phyloP scores from a whole-genome alignment of 2,329 filamentous ascomycete genomes.

The Colletotrichum incanum region DNA sequence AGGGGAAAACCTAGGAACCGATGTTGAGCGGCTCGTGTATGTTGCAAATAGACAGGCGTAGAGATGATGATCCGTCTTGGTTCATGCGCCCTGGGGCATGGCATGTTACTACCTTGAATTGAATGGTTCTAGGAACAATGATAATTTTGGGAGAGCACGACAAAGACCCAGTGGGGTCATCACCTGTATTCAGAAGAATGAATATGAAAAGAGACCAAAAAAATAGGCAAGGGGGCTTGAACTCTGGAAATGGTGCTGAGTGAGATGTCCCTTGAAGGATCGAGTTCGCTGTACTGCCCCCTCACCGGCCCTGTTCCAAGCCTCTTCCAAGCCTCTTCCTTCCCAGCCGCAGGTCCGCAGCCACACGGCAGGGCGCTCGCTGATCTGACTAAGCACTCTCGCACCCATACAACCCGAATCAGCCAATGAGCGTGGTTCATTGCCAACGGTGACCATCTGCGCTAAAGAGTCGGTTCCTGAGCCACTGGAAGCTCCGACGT shows the following conservation, averaged over 20 bases:
- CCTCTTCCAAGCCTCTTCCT: conserved; percentile 25
- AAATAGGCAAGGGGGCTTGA: neutral
- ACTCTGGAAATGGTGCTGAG: conserved; percentile 17
- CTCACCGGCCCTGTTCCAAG: neutral
- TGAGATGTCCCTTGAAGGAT: conserved; percentile 25
- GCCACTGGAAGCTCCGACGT: conserved; percentile 28
- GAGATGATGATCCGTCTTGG: conserved; percentile 35
- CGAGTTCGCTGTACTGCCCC: conserved; percentile 29
- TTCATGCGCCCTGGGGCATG: conserved; percentile 32
- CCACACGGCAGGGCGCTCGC: neutral
- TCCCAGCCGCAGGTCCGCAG: conserved; percentile 11
- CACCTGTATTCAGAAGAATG: neutral
- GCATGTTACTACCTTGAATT: conserved; percentile 7
- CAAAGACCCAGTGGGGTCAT: conserved; percentile 23
- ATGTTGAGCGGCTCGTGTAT: conserved; percentile 26
- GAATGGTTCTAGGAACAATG: neutral
- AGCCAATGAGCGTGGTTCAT: conserved; percentile 23
- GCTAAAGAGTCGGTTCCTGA: conserved; percentile 15
- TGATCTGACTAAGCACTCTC: neutral
- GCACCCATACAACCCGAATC: neutral
- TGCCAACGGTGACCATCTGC: conserved; percentile 3
- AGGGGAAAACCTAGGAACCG: conserved; percentile 22
- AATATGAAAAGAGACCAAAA: conserved; percentile 3
- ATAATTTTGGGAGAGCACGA: conserved; percentile 34
- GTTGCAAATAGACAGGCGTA: conserved; percentile 38